Evolutionary conservation across 2,329 filamentous ascomycete genomes (phyloP), one percentile per base, ranked within the genome.

Genomic region (Colletotrichum incanum): DNA sequence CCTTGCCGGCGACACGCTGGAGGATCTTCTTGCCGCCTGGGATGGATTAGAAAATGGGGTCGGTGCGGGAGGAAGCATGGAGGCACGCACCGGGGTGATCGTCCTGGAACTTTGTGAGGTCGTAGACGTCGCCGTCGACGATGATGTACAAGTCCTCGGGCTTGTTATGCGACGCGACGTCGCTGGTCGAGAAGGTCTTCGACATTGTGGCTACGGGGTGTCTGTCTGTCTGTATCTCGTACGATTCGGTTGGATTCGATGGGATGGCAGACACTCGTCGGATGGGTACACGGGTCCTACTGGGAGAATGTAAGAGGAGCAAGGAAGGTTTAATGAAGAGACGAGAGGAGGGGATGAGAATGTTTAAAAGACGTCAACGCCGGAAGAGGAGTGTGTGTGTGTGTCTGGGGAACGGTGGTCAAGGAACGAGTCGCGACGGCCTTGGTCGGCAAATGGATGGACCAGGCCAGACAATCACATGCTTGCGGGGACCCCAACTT

Each of bases 61-160:
- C 11, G 39, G 20, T 5, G 2, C 23, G 9, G 34, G 0, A 5
- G 11, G n/a, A 11, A 18, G n/a, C 0, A 50, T 43, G 37, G 54
- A 4, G 43, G 47, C 47, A 78, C 85, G 85, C 86, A 90, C 94
- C 94, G 81, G 93, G 94, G 82, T 96, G 93, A 76, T 95, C 93
- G 73, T 95, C 92, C 81, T 94, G 93, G 82, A 96, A 96, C 79
- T 92, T 95, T 77, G 95, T 97, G 78, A 98, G 82, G 80, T 99
- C 96, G 83, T 98, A 98, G 76, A 98, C 96, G 83, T 98, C 96
- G 78, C 95, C 93, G 76, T 98, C 96, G 76, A 98, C 91, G 75
- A 97, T 90, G 79, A 98, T 94, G 90, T 92, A 98, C 73, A 98
- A 88, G 80, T 92, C 92, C 79, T 94, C 91, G 56, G 92, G 84